phyloP scores from a whole-genome alignment of 2,329 filamentous ascomycete genomes.

The Madurella fahalii region DNA sequence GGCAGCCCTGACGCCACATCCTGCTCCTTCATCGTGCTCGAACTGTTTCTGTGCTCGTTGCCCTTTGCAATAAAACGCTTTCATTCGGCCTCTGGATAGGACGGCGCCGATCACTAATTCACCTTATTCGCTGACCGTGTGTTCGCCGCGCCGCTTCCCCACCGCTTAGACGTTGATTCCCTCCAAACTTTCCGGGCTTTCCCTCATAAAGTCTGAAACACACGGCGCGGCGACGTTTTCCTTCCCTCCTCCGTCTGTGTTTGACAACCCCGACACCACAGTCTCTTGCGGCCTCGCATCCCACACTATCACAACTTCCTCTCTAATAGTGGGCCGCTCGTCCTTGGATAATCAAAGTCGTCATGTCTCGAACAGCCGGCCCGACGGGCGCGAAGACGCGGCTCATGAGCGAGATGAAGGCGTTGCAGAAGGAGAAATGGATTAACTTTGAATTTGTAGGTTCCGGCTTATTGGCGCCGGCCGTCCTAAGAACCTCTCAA shows the following conservation, averaged over 20 bases:
- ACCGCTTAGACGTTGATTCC: not conserved
- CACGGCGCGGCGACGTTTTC: not conserved
- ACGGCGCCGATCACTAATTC: not conserved
- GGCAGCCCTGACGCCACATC: not conserved
- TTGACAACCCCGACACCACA: too few relatives aligned
- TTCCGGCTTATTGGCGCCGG: not conserved
- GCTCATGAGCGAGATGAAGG: slow-evolving; percentile 82
- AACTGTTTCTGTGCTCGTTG: not conserved
- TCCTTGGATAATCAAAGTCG: not conserved
- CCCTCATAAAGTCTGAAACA: too few relatives aligned
- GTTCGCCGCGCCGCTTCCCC: not conserved
- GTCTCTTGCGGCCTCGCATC: too few relatives aligned
- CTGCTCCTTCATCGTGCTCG: not conserved
- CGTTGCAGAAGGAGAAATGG: slow-evolving; percentile 86
- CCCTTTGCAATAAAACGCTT: too few relatives aligned
- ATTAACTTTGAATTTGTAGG: slow-evolving; percentile 65
- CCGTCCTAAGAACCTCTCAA: too few relatives aligned
- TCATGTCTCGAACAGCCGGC: slow-evolving; percentile 15
- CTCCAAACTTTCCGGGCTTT: not conserved
- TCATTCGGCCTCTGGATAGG: not conserved
- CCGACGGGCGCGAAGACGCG: slow-evolving; percentile 63
- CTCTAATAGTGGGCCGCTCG: too few relatives aligned
- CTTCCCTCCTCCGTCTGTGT: too few relatives aligned
- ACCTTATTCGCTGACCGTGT: not conserved
- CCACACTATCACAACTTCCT: too few relatives aligned